These are phyloP conservation scores for Ceratocystis ficicola DNA, from an alignment of 2,329 filamentous ascomycete genomes.

Conservation along the genomic window DNA sequence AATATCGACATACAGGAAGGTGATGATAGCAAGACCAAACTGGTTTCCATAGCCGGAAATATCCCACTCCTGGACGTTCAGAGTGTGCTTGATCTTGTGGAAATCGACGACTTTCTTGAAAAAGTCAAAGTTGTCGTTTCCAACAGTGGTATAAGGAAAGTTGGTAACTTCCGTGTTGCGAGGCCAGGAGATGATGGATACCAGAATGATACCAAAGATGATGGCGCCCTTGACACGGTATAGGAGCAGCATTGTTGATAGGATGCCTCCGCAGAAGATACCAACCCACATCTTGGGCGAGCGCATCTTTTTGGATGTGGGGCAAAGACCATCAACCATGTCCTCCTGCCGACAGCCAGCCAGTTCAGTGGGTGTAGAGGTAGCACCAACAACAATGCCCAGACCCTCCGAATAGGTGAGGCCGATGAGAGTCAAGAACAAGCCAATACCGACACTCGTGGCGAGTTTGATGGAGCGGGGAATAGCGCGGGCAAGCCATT, in stretches of 20 bases:
- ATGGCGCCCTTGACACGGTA: constrained; percentile 81
- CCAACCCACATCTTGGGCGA: constrained; percentile 77
- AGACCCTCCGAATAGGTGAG: constrained; percentile 74
- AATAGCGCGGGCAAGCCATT: constrained; percentile 77
- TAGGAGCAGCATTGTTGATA: constrained; percentile 70
- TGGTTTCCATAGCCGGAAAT: constrained; percentile 56
- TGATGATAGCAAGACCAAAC: constrained; percentile 69
- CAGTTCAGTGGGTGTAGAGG: constrained; percentile 56
- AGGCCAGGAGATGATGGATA: constrained; percentile 83
- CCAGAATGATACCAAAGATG: constrained; percentile 68
- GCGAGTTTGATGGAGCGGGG: constrained; percentile 77
- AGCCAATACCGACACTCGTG: constrained; percentile 71
- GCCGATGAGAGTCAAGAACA: constrained; percentile 67
- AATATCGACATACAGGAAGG: constrained; percentile 69
- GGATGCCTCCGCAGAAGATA: constrained; percentile 71
- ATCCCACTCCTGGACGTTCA: constrained; percentile 64
- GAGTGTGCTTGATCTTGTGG: constrained; percentile 57
- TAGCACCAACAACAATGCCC: constrained; percentile 60
- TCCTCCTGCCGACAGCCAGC: constrained; percentile 49
- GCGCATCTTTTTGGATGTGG: constrained; percentile 58
- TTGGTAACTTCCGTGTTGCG: constrained; percentile 63
- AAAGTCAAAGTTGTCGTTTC: constrained; percentile 64
- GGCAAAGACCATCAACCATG: constrained; percentile 42
- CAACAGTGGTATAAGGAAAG: constrained; percentile 60
- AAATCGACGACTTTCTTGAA: constrained; percentile 82